These are phyloP conservation scores for Cladosporium sp. DNA, from an alignment of 2,329 filamentous ascomycete genomes.

Conservation along the genomic window DNA sequence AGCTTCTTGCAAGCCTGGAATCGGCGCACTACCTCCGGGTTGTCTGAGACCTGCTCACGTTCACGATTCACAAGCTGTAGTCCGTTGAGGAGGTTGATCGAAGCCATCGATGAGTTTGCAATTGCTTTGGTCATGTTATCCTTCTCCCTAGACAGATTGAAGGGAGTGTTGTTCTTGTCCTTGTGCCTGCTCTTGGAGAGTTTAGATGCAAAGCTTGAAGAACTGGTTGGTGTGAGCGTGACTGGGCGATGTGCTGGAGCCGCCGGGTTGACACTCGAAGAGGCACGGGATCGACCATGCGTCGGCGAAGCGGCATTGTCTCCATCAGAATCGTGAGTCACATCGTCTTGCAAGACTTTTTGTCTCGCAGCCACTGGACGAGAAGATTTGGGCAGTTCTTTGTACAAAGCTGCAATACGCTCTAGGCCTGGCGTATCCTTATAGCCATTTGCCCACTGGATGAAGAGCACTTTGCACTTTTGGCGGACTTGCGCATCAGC, in stretches of 20 bases:
- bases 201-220: constrained; percentile 30
- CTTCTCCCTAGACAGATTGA: constrained; percentile 85
- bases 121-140: constrained; percentile 84
- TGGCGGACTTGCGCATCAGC: constrained; percentile 83
- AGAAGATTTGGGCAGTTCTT: constrained; percentile 65
- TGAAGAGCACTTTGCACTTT: constrained; percentile 84
- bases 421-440: constrained; percentile 78
- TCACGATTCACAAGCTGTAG: constrained; percentile 91
- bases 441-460: constrained; percentile 81
- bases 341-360: constrained; percentile 79
- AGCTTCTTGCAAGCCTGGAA: constrained; percentile 88
- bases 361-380: constrained; percentile 69
- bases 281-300: constrained; percentile 19
- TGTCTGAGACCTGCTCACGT: constrained; percentile 81
- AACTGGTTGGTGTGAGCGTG: constrained; percentile 34
- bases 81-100: constrained; percentile 86
- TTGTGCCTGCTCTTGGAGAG: constrained; percentile 41
- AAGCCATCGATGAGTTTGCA: constrained; percentile 82
- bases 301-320: constrained; percentile 30
- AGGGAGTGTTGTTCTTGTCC: constrained; percentile 58
- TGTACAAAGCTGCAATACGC: constrained; percentile 75
- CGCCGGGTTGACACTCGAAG: constrained; percentile 24
- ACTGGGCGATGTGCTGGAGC: constrained; percentile 30
- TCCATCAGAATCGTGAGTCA: constrained; percentile 60
- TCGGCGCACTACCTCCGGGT: constrained; percentile 68